A percentile compares a stretch with the other conserved stretches of the same genome.
Evolutionary conservation across 1,284 basidiomycete species (phyloP).

Genomic region (Takashimella tepidaria): DNA sequence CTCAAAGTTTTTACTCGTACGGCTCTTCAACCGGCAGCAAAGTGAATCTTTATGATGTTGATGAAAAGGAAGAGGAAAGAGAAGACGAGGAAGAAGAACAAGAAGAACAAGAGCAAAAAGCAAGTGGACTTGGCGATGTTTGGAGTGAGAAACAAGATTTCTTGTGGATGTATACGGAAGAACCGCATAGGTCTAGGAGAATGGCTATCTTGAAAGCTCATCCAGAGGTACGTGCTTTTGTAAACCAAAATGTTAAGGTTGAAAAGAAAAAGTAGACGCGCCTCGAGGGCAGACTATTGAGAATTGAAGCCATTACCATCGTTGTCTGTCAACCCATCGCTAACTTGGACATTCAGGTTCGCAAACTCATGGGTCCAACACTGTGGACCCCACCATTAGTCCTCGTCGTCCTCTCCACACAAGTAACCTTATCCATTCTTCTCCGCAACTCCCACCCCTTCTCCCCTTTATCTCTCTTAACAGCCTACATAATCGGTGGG

Average conservation of each 20-base stretch:
- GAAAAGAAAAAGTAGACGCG: no score
- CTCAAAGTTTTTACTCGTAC: background rate
- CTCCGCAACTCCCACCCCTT: slow-evolving; percentile 64
- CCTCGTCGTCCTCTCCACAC: slow-evolving; percentile 68
- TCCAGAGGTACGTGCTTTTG: slow-evolving; percentile 77
- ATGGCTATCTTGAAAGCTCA: slow-evolving; percentile 90
- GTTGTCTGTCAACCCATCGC: no score
- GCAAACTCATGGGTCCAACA: slow-evolving; percentile 91
- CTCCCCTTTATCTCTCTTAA: slow-evolving; percentile 66
- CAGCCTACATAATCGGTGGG: slow-evolving; percentile 83
- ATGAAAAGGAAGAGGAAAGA: background rate
- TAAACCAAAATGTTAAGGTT: no score
- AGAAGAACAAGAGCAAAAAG: background rate
- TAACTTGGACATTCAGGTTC: slow-evolving; percentile 56
- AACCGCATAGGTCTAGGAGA: slow-evolving; percentile 84
- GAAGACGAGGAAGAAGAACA: background rate
- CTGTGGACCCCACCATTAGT: slow-evolving; percentile 85
- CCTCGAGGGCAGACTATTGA: no score
- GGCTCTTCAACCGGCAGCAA: background rate
- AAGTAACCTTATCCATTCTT: slow-evolving; percentile 62
- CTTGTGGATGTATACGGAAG: slow-evolving; percentile 95
- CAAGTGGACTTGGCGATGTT: slow-evolving; percentile 1
- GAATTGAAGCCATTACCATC: no score
- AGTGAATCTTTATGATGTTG: background rate
- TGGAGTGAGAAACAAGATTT: slow-evolving; percentile 56